Percentiles rank a stretch among this genome's conserved stretches.
These are phyloP conservation scores for Remersonia thermophila DNA, from an alignment of 2,329 filamentous ascomycete genomes.

Conservation along the genomic window DNA sequence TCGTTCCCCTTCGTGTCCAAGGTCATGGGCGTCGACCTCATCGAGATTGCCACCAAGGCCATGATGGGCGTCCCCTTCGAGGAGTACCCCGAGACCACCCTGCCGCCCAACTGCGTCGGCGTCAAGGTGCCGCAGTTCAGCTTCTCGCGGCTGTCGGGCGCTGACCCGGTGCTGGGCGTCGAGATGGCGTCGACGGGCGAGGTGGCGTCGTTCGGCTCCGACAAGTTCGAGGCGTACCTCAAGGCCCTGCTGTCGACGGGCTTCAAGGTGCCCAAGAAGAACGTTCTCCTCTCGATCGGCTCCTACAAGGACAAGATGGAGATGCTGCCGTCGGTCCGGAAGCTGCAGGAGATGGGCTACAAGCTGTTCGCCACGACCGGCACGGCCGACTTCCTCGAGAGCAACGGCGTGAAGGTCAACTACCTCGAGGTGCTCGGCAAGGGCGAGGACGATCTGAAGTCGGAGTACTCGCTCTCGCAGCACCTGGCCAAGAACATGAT, in stretches of 20 bases:
- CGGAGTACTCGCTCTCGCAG: slow-evolving; percentile 93
- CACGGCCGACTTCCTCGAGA: slow-evolving; percentile 91
- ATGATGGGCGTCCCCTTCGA: slow-evolving; percentile 76
- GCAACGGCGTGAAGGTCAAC: slow-evolving; percentile 83
- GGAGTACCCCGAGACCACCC: slow-evolving; percentile 66
- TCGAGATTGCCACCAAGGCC: slow-evolving; percentile 96
- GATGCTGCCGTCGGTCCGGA: slow-evolving; percentile 84
- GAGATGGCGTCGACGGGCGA: slow-evolving; percentile 99
- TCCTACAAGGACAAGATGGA: slow-evolving; percentile 97
- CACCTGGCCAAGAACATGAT: slow-evolving; percentile 97
- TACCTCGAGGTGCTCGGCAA: slow-evolving; percentile 79
- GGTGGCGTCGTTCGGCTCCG: slow-evolving; percentile 87
- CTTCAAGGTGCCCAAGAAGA: slow-evolving; percentile 91
- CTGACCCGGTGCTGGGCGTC: slow-evolving; percentile 90
- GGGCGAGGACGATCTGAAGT: slow-evolving; percentile 72
- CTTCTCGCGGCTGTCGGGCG: slow-evolving; percentile 91
- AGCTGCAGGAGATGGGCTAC: slow-evolving; percentile 81
- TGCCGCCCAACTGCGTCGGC: slow-evolving; percentile 75
- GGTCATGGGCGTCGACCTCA: slow-evolving; percentile 93
- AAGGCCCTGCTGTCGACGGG: slow-evolving; percentile 93
- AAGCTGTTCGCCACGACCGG: slow-evolving; percentile 93
- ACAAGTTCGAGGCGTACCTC: slow-evolving; percentile 96
- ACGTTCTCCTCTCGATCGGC: slow-evolving; percentile 88
- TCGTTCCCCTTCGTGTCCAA: slow-evolving; percentile 98
- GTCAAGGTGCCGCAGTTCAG: slow-evolving; percentile 99